Conservation (phyloP, 805 yeast species). For the Ogataea thermomethanolica region DNA sequence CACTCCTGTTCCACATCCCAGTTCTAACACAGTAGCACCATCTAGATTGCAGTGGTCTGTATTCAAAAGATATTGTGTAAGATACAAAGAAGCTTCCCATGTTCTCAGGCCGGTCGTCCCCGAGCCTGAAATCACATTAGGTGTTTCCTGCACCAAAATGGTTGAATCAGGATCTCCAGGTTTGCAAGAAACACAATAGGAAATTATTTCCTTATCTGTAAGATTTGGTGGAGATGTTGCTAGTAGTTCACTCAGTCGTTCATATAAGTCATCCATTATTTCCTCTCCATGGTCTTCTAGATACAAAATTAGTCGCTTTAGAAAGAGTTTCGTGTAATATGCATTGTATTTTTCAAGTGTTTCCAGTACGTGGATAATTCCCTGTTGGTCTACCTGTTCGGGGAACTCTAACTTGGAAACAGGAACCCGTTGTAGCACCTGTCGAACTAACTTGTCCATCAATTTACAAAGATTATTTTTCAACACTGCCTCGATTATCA, state of each 20-base stretch:
- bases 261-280: conserved; percentile 43
- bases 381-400: conserved; percentile 14
- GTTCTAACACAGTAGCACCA: conserved; percentile 50
- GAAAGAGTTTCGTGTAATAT: conserved; percentile 46
- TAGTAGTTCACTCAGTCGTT: conserved; percentile 36
- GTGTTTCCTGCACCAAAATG: conserved; percentile 52
- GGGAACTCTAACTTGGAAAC: conserved; percentile 13
- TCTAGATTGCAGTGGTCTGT: conserved; percentile 15
- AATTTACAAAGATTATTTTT: background rate
- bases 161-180: conserved; percentile 5
- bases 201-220: conserved; percentile 37
- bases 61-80: conserved; percentile 48
- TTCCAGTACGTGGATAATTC: conserved; percentile 20
- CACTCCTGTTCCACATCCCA: conserved; percentile 91
- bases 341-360: conserved; percentile 39
- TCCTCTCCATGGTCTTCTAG: conserved; percentile 32
- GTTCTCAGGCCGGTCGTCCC: conserved; percentile 90
- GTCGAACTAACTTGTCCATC: conserved; percentile 10
- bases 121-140: conserved; percentile 59
- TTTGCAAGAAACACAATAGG: conserved; percentile 31
- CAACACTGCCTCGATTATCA: conserved; percentile 1
- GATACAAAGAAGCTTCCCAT: conserved; percentile 85
- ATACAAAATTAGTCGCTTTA: conserved; percentile 39
- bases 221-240: conserved; percentile 34
- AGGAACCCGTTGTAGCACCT: conserved; percentile 33